phyloP scores from a whole-genome alignment of 164 flowering plant genomes.

The Brasenia schreberi region DNA sequence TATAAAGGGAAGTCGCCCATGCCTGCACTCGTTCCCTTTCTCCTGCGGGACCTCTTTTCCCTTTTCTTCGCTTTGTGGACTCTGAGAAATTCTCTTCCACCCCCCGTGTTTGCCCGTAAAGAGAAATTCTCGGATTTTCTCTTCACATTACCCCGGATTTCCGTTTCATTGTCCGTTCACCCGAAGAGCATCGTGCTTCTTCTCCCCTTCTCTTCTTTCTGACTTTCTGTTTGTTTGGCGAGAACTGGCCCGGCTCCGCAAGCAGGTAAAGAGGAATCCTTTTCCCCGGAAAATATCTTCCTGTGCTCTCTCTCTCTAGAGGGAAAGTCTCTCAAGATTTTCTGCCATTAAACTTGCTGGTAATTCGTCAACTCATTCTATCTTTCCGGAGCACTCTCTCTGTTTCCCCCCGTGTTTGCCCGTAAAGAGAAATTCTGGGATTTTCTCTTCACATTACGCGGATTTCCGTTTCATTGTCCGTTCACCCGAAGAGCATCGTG shows the following conservation, averaged over 20 bases:
- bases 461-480: neutral
- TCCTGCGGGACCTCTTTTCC: no score
- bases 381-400: neutral
- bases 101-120: neutral
- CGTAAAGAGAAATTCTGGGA: neutral
- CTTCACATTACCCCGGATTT: neutral
- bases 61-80: neutral
- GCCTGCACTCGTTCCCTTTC: neutral
- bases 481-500: neutral
- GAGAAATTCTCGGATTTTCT: neutral
- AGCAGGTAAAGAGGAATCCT: neutral
- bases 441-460: neutral
- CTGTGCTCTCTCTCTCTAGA: neutral
- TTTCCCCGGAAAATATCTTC: slow-evolving; percentile 11
- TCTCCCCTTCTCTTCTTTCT: neutral
- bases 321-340: no score
- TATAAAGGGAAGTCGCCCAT: slow-evolving; percentile 31
- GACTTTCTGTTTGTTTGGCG: neutral
- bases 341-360: no score
- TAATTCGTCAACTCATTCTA: no score
- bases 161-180: neutral
- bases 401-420: neutral
- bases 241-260: neutral
- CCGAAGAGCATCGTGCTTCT: neutral
- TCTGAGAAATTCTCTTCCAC: neutral